phyloP scores from a whole-genome alignment of 2,329 filamentous ascomycete species.

The Penicillium frequentans region DNA sequence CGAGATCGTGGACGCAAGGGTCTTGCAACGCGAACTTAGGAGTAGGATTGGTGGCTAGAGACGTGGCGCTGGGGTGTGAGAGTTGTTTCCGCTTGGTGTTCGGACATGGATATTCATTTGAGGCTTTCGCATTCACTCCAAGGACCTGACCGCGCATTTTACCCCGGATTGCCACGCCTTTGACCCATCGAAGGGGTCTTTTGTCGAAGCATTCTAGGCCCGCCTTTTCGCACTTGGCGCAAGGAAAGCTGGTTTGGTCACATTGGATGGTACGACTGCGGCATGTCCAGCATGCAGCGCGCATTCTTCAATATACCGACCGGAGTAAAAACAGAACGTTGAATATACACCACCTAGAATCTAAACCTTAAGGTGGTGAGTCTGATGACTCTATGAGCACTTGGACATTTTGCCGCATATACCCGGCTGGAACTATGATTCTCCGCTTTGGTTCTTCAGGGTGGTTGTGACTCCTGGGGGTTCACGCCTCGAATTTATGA shows the following conservation, averaged over 20 bases:
- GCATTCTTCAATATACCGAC: neutral
- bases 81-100: neutral
- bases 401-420: too few species aligned
- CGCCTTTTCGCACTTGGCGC: slow-evolving; percentile 30
- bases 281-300: slow-evolving; percentile 31
- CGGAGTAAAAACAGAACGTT: too few species aligned
- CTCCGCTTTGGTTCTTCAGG: neutral
- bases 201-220: slow-evolving; percentile 31
- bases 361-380: too few species aligned
- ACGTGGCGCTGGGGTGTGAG: neutral
- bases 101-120: neutral
- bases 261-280: slow-evolving; percentile 33
- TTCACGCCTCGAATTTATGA: too few species aligned
- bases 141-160: slow-evolving; percentile 22
- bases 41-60: neutral
- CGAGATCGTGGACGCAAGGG: neutral
- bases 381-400: too few species aligned
- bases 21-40: slow-evolving; percentile 11
- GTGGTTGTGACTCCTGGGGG: too few species aligned
- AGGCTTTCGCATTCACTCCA: neutral
- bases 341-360: too few species aligned
- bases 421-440: neutral
- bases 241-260: slow-evolving; percentile 25
- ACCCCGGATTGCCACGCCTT: slow-evolving; percentile 32
- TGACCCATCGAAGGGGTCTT: slow-evolving; percentile 32